A percentile compares a stretch with the other conserved stretches of the same genome.
Conservation (phyloP, 495 filamentous ascomycete species). For the Penicillium lagena region DNA sequence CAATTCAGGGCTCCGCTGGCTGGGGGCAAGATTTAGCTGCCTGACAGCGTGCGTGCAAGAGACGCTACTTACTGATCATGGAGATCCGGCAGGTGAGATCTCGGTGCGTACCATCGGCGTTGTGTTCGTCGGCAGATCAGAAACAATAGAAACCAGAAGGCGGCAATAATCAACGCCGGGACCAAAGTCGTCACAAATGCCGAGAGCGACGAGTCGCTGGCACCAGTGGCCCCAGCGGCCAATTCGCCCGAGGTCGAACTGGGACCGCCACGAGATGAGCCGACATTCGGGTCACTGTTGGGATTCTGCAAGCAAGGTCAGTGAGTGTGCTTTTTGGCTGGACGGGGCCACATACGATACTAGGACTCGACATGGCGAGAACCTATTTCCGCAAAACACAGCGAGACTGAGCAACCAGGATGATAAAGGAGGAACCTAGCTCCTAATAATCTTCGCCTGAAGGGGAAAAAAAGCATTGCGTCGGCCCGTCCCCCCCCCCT, state of each 20-base stretch:
- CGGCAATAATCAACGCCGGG: constrained; percentile 60
- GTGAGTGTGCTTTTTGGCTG: background rate
- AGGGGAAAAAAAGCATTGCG: constrained; percentile 8
- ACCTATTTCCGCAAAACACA: background rate
- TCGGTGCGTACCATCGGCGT: constrained; percentile 71
- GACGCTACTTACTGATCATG: constrained; percentile 38
- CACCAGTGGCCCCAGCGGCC: constrained; percentile 21
- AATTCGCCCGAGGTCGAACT: constrained; percentile 30
- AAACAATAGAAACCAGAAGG: constrained; percentile 69
- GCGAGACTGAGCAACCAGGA: background rate
- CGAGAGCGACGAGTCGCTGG: constrained; percentile 34
- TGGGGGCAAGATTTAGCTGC: too few species aligned
- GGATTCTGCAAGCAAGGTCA: constrained; percentile 19
- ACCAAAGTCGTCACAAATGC: constrained; percentile 62
- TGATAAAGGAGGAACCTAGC: too few species aligned
- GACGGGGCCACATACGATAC: background rate
- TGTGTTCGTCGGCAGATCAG: constrained; percentile 66
- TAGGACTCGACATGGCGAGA: constrained; percentile 7
- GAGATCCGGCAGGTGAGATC: constrained; percentile 71
- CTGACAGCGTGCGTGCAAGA: too few species aligned
- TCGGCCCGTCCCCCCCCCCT: constrained; percentile 7
- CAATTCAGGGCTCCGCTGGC: constrained; percentile 27
- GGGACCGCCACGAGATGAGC: constrained; percentile 36
- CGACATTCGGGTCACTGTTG: constrained; percentile 36
- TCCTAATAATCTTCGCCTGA: too few species aligned